Base-by-base conservation (phyloP, 176 grass and related monocot genomes). In the Oryza australiensis region DNA sequence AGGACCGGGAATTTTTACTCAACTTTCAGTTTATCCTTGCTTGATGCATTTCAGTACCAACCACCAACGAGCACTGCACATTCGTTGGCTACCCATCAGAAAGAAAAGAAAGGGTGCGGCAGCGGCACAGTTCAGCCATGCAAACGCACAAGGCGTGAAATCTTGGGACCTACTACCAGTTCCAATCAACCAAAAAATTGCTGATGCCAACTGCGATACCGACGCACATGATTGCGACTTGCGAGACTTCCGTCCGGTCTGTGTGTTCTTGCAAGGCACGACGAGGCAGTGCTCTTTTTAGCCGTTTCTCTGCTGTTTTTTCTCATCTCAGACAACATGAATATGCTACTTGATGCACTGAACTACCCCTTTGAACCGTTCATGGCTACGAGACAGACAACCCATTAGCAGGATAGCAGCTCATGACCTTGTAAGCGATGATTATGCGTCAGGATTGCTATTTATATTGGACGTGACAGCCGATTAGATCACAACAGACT, bases 321-420 rank as follows among this genome's bases (percentile, higher is more conserved):
- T 5, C 26, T 45, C 38, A 14, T 43, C 33, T 3, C 20, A 59
- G 16, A 11, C 43, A 22, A 55, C 16, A 27, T 41, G 29, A 57
- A 75, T 34, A 57, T 75, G 72, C 18, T 35, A 16, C 16, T 24
- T 23, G 22, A 3, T 16, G 72, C 20, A 20, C 70, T 73, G 43
- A 45, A 26, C 41, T 32, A 32, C 43, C 42, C 2, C 8, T 73
- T 22, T 51, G 71, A 57, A 57, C 28, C 48, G 9, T 53, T 27
- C 26, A 74, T 53, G 71, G 71, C 45, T 74, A 51, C 71, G 26
- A 32, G 15, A 73, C 26, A 32, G 26, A 73, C 71, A 73, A 32
- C 14, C 43, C 43, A 14, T 42, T 43, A n/a, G 46, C 15, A 18
- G 18, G 1, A 5, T 22, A 34, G 29, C 18, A 57, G 32, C 72